These are phyloP conservation scores for Lepiota brunneoincarnata DNA, from an alignment of 768 basidiomycete genomes.

Conservation along the genomic window DNA sequence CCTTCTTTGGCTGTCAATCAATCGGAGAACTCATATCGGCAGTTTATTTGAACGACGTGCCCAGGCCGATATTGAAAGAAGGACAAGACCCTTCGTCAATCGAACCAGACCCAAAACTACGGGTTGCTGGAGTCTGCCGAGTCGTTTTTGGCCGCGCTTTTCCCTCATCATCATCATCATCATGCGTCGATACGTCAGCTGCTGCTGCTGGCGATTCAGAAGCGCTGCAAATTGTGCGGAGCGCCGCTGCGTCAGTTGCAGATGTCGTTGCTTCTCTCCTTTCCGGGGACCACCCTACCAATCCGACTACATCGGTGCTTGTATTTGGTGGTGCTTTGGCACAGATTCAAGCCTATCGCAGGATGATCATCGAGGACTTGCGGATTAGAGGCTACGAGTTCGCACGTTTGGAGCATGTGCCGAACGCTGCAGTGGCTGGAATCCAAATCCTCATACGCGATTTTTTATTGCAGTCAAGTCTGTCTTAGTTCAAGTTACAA, in stretches of 20 bases:
- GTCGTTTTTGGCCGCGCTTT: conserved; percentile 20
- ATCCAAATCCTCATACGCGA: conserved; percentile 3
- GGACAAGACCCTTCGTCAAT: conserved; percentile 14
- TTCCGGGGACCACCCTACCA: not conserved
- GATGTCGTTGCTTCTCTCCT: conserved; percentile 14
- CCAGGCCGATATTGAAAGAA: conserved; percentile 5
- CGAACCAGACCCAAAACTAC: conserved; percentile 22
- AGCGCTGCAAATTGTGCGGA: conserved; percentile 19
- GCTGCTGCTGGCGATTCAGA: too few relatives aligned
- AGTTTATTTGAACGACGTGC: conserved; percentile 15
- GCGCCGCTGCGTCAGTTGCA: conserved; percentile 15
- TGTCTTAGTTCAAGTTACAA: not conserved
- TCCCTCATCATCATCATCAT: too few relatives aligned
- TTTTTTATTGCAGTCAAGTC: not conserved
- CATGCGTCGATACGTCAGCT: not conserved
- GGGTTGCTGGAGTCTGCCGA: conserved; percentile 21
- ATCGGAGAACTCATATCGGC: conserved; percentile 20
- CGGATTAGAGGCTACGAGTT: conserved; percentile 13
- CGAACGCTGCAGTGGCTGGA: conserved; percentile 15
- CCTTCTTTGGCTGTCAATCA: conserved; percentile 19
- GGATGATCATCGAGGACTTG: conserved; percentile 14
- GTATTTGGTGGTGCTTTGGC: conserved; percentile 23
- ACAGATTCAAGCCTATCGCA: conserved; percentile 17
- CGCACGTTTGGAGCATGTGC: conserved; percentile 18
- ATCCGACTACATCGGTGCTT: conserved; percentile 14